Conservation (phyloP, 2,329 filamentous ascomycete genomes). For the Didymella glomerata region DNA sequence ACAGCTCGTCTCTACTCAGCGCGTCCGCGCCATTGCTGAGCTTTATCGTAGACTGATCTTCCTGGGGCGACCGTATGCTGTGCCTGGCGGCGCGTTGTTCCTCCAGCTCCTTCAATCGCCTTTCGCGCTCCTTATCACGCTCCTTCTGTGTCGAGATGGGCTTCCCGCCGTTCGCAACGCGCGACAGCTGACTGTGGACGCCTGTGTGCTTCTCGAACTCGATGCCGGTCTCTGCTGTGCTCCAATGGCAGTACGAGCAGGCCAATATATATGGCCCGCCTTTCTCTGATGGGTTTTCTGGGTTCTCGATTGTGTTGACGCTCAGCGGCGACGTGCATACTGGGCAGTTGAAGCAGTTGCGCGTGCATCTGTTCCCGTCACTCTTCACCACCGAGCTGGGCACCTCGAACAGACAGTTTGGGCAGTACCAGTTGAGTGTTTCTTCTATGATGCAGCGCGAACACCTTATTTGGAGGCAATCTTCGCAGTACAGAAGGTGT, state of each 20-base stretch:
- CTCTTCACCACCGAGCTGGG: constrained; percentile 90
- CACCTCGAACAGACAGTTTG: constrained; percentile 94
- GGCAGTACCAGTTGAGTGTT: constrained; percentile 94
- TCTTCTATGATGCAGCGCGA: constrained; percentile 91
- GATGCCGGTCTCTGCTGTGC: constrained; percentile 85
- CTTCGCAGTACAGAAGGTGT: constrained; percentile 94
- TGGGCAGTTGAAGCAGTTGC: constrained; percentile 96
- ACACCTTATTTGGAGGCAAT: constrained; percentile 95
- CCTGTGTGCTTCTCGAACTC: constrained; percentile 89
- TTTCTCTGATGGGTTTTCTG: constrained; percentile 33
- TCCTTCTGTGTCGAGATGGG: constrained; percentile 53
- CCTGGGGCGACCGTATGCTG: not conserved
- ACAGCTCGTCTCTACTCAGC: constrained; percentile 72
- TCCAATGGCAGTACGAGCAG: constrained; percentile 94
- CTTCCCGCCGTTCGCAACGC: constrained; percentile 64
- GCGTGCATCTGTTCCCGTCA: constrained; percentile 92
- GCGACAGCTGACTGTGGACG: constrained; percentile 80
- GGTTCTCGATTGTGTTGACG: constrained; percentile 73
- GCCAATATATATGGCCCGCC: constrained; percentile 76
- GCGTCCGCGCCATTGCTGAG: constrained; percentile 20
- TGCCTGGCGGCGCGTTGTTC: constrained; percentile 31
- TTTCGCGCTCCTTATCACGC: constrained; percentile 50
- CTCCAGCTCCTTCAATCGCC: constrained; percentile 43
- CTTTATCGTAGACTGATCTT: constrained; percentile 32
- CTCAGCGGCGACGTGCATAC: constrained; percentile 83